These are phyloP conservation scores for Citrus australasica DNA, from an alignment of 345 rosid genomes.

Conservation along the genomic window DNA sequence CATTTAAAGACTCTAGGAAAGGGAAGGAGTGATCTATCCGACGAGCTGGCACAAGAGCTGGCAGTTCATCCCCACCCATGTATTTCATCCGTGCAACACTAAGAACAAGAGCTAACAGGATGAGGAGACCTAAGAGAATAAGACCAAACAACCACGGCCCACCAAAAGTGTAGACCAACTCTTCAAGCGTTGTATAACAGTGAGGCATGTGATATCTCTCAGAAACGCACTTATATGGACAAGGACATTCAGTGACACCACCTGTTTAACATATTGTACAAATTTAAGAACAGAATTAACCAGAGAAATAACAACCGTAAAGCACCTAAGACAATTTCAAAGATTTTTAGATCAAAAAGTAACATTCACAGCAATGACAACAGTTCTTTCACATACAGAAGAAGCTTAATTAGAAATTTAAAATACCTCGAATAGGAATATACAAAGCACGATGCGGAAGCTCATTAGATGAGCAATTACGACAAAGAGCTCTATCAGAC, in stretches of 20 bases:
- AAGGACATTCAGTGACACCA: conserved; percentile 80
- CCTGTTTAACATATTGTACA: conserved; percentile 38
- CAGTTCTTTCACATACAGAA: neutral
- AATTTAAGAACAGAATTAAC: conserved; percentile 9
- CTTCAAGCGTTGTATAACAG: conserved; percentile 89
- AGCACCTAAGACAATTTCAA: neutral
- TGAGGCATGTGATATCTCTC: conserved; percentile 91
- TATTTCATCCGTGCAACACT: conserved; percentile 94
- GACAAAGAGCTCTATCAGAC: conserved; percentile 65
- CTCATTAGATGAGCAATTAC: conserved; percentile 52
- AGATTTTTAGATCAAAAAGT: neutral
- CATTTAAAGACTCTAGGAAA: conserved; percentile 87
- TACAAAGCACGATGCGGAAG: conserved; percentile 78
- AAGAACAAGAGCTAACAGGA: conserved; percentile 80
- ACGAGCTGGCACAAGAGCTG: conserved; percentile 55
- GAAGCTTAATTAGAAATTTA: neutral
- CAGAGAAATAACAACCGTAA: neutral
- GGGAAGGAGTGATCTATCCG: conserved; percentile 82
- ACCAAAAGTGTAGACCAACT: conserved; percentile 89
- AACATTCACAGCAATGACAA: neutral
- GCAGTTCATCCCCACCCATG: conserved; percentile 79
- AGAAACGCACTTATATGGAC: conserved; percentile 79
- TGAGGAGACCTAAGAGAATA: conserved; percentile 65
- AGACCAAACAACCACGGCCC: conserved; percentile 90
- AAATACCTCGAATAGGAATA: conserved; percentile 59